These are phyloP conservation scores for Collybia sordida DNA, from an alignment of 768 basidiomycete genomes.

Conservation along the genomic window DNA sequence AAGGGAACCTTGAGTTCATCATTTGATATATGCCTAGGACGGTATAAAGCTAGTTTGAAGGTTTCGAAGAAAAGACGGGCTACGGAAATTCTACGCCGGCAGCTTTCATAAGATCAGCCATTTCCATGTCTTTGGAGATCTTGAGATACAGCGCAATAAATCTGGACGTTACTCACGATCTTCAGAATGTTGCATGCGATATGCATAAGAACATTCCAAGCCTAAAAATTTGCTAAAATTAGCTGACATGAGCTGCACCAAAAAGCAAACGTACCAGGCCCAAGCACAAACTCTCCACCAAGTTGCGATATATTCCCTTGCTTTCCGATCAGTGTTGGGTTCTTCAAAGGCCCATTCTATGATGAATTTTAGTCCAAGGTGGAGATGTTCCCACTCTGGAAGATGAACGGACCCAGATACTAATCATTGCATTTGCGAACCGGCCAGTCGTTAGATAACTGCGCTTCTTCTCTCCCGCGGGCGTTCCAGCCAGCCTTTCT, in stretches of 20 bases:
- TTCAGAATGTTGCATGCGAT: constrained; percentile 61
- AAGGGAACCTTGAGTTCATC: no score
- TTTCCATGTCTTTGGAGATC: constrained; percentile 40
- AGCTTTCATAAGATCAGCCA: constrained; percentile 45
- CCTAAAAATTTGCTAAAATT: constrained; percentile 24
- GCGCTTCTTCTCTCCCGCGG: constrained; percentile 39
- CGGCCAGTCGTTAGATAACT: constrained; percentile 42
- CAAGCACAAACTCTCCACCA: constrained; percentile 64
- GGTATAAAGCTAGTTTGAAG: no score
- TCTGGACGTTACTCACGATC: constrained; percentile 44
- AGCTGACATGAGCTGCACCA: no score
- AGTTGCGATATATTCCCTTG: constrained; percentile 63
- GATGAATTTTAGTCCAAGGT: not conserved
- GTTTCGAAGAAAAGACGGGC: no score
- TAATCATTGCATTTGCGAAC: constrained; percentile 31
- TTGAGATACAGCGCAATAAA: constrained; percentile 14
- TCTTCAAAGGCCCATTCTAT: constrained; percentile 39
- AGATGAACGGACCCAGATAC: constrained; percentile 42
- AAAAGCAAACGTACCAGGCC: constrained; percentile 40
- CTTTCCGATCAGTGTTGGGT: constrained; percentile 51
- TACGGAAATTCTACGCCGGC: constrained; percentile 31
- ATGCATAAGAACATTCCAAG: constrained; percentile 47
- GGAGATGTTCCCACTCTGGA: no score
- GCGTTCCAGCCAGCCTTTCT: constrained; percentile 44
- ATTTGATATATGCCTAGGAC: no score